Evolutionary conservation across 495 filamentous ascomycete species (phyloP).

Genomic region (Annulohypoxylon bovei): DNA sequence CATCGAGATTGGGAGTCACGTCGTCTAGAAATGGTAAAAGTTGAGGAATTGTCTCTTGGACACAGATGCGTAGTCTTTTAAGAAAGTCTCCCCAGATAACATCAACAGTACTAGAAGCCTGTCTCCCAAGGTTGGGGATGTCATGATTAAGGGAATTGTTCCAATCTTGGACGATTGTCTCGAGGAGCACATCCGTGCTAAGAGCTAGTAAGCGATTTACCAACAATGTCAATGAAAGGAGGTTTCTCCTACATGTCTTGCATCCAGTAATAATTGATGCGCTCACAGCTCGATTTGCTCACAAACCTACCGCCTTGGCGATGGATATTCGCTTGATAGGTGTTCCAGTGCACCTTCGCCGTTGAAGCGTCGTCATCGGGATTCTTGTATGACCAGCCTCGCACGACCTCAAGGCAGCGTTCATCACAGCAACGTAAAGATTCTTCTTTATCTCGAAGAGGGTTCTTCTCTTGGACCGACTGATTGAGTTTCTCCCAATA

Average conservation of each 20-base stretch:
- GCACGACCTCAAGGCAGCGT: not conserved
- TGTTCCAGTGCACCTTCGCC: not conserved
- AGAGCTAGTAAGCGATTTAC: not conserved
- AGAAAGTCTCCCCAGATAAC: not conserved
- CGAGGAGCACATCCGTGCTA: not conserved
- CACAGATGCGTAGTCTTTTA: not conserved
- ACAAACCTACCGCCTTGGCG: not conserved
- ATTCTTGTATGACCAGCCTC: not conserved
- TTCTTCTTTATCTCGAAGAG: not conserved
- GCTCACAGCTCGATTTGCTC: not conserved
- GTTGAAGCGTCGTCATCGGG: not conserved
- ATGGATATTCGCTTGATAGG: not conserved
- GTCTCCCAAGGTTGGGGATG: not conserved
- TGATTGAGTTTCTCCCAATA: not conserved
- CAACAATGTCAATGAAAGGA: not conserved
- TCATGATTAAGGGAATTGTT: not conserved
- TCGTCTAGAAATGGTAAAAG: not conserved
- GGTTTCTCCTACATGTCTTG: not conserved
- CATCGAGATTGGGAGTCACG: not conserved
- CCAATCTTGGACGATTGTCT: not conserved
- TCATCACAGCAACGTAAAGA: not conserved
- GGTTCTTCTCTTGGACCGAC: not conserved
- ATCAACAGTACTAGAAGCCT: not conserved
- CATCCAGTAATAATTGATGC: constrained; percentile 4
- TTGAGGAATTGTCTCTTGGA: not conserved